phyloP scores from a whole-genome alignment of 305 asterid genomes.

The Fraxinus sp. region DNA sequence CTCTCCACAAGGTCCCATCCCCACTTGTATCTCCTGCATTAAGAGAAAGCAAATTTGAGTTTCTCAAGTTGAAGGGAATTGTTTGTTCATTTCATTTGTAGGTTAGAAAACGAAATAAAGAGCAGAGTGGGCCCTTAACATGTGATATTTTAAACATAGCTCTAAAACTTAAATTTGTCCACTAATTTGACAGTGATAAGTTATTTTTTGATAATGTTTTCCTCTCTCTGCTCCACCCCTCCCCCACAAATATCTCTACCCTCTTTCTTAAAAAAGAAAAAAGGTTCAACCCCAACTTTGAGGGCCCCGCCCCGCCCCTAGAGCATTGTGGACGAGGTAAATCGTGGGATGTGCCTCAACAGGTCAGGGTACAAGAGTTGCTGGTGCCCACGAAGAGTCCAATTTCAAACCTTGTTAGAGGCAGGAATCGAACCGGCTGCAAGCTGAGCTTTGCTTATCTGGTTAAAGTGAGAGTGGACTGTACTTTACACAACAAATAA shows the following conservation, averaged over 20 bases:
- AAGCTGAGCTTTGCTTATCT: neutral
- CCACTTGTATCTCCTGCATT: constrained; percentile 88
- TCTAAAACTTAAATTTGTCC: neutral
- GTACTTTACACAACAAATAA: neutral
- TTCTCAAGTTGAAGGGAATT: constrained; percentile 6
- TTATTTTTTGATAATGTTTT: neutral
- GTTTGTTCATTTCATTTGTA: neutral
- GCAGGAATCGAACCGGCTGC: too few relatives aligned
- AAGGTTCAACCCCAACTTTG: too few relatives aligned
- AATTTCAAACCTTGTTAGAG: too few relatives aligned
- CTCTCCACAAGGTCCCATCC: constrained; percentile 98
- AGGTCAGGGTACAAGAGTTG: too few relatives aligned
- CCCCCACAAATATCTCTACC: neutral
- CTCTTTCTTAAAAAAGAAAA: neutral
- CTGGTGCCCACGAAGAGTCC: too few relatives aligned
- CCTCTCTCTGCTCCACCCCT: neutral
- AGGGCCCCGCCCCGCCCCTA: too few relatives aligned
- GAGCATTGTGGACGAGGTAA: too few relatives aligned
- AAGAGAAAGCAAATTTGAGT: constrained; percentile 16
- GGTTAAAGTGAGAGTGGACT: neutral
- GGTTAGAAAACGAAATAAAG: neutral
- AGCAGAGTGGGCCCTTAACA: neutral
- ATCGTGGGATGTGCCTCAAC: too few relatives aligned
- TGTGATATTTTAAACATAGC: neutral
- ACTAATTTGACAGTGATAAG: neutral